Percentiles rank a stretch among this genome's conserved stretches.
Evolutionary conservation across 1,139 yeast genomes (phyloP).

Genomic region (Debaryomycetaceae sp.): DNA sequence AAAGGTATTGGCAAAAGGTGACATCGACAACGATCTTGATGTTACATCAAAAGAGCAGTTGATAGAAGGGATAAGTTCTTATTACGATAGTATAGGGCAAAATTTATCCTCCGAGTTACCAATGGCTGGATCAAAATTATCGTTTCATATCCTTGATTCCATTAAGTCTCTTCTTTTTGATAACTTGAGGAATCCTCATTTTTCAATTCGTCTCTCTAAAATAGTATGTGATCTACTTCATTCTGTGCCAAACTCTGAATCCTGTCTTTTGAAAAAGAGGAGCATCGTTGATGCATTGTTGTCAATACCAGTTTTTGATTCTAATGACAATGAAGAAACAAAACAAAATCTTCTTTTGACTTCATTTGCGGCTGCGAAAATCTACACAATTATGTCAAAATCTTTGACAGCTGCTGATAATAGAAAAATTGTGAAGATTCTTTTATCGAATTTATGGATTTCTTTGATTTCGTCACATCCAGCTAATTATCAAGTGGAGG

Average conservation of each 20-base stretch:
- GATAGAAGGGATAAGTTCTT: slow-evolving; percentile 13
- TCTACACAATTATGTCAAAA: slow-evolving; percentile 38
- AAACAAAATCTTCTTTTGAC: slow-evolving; percentile 17
- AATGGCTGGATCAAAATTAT: slow-evolving; percentile 40
- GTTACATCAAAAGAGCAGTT: slow-evolving; percentile 13
- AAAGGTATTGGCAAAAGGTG: slow-evolving; percentile 51
- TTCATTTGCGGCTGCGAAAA: slow-evolving; percentile 47
- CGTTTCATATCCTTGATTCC: slow-evolving; percentile 36
- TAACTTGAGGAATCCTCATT: slow-evolving; percentile 15
- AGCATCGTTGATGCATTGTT: slow-evolving; percentile 31
- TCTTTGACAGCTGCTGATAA: slow-evolving; percentile 22
- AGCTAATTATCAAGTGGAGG: slow-evolving; percentile 55
- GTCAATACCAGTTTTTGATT: slow-evolving; percentile 12
- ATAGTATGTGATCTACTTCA: slow-evolving; percentile 43
- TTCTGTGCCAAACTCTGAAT: slow-evolving; percentile 41
- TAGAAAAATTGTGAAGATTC: slow-evolving; percentile 30
- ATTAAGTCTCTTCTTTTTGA: slow-evolving; percentile 31
- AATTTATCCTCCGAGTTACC: slow-evolving; percentile 32
- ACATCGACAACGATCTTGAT: slow-evolving; percentile 8
- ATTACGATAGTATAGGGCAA: slow-evolving; percentile 6
- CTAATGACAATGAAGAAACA: slow-evolving; percentile 11
- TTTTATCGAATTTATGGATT: slow-evolving; percentile 45
- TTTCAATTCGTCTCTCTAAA: slow-evolving; percentile 29
- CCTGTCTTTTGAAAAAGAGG: slow-evolving; percentile 9
- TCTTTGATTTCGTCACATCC: slow-evolving; percentile 45